A percentile compares a stretch with the other conserved stretches of the same genome.
Evolutionary conservation across 495 filamentous ascomycete species (phyloP).

Genomic region (Parachaetomium inaequale): DNA sequence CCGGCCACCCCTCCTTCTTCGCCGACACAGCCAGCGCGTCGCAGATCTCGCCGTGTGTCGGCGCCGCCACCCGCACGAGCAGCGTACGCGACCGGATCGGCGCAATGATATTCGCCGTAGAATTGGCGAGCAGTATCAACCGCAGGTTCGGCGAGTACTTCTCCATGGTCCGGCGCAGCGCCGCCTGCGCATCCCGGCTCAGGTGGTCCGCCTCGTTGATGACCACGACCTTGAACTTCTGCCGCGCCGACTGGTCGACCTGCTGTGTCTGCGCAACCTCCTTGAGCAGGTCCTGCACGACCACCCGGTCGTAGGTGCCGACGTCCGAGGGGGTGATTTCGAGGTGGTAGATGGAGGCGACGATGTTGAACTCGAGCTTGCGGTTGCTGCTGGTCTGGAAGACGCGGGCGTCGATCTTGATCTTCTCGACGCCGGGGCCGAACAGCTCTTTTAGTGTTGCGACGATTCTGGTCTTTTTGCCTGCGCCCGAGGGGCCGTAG

Average conservation of each 20-base stretch:
- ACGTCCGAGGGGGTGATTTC: conserved; percentile 98
- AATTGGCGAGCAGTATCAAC: conserved; percentile 88
- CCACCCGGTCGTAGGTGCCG: conserved; percentile 92
- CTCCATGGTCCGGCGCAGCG: conserved; percentile 94
- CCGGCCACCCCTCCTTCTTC: conserved; percentile 70
- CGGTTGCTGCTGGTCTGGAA: conserved; percentile 95
- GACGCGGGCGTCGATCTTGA: conserved; percentile 92
- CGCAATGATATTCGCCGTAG: conserved; percentile 94
- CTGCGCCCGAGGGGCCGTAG: conserved; percentile 92
- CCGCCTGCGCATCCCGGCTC: conserved; percentile 91
- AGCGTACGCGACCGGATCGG: conserved; percentile 87
- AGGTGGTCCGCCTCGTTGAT: conserved; percentile 99
- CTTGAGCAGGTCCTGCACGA: conserved; percentile 92
- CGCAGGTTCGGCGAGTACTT: conserved; percentile 95
- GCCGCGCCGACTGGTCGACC: conserved; percentile 82
- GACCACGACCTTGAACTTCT: conserved; percentile 96
- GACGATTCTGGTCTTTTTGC: conserved; percentile 95
- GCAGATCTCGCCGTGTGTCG: conserved; percentile 79
- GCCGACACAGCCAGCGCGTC: conserved; percentile 70
- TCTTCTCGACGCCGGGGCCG: conserved; percentile 90
- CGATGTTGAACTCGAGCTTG: conserved; percentile 98
- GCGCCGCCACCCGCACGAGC: conserved; percentile 87
- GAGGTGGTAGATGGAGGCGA: conserved; percentile 90
- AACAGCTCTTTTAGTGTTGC: conserved; percentile 90
- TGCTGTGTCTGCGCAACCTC: conserved; percentile 98